Evolutionary conservation across 495 filamentous ascomycete species (phyloP), one percentile per base, ranked within the genome.

Genomic region (Amorphotheca resinae): DNA sequence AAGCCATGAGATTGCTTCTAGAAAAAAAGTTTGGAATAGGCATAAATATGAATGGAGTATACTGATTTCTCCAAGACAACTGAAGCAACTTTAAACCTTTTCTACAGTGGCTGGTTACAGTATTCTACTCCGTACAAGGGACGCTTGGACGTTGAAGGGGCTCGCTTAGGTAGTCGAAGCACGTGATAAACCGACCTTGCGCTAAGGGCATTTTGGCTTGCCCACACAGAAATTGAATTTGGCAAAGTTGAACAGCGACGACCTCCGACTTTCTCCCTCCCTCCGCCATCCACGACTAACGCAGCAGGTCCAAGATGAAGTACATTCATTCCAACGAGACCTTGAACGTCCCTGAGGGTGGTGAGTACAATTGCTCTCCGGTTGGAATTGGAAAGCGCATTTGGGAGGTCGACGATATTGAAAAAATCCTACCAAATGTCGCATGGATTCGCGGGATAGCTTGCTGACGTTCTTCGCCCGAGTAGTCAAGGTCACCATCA

Each of bases 321-420:
- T 93, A 93, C 80, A 95, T 96, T 73, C 86, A 95, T 74, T 89
- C 84, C 60, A 72, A 83, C 71, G 89, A 98, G 79, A 76, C 77
- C 69, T 77, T 98, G 69, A 74, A 75, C 56, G 83, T 98, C 66
- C 91, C 93, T 51, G 85, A 95, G 64, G 86, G 85, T 70, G 91
- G 93, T 95, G 80, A 79, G 87, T 76, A 49, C 42, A 41, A 44
- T 26, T 26, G 9, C 4, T 21, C 34, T 6, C 23, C 38, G 16
- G 22, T 22, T 20, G 11, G 22, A n/a, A 16, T 28, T 14, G 0
- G 22, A 40, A n/a, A 28, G 21, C 12, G 34, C 6, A 17, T 8
- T 20, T 20, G 14, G 36, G 28, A 12, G 20, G 30, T 31, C 23
- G 36, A 30, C 23, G 26, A 30, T 22, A 42, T 16, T 12, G 16